Percentiles rank a stretch among this genome's conserved stretches.
Evolutionary conservation across 176 grass and related monocot genomes (phyloP).

Genomic region (Echinochloa phyllopogon): DNA sequence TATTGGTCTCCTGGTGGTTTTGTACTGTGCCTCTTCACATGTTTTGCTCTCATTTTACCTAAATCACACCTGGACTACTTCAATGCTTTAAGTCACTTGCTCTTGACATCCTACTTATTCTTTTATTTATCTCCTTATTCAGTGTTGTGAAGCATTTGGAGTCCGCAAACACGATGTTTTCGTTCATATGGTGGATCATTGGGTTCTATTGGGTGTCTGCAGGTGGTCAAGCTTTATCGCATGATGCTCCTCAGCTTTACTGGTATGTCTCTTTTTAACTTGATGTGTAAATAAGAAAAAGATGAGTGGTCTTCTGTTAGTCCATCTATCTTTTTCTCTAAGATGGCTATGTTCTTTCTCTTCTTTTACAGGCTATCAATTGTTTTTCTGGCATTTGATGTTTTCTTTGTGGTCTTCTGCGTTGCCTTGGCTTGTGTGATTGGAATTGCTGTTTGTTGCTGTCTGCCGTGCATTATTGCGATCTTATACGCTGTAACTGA

Average conservation of each 20-base stretch:
- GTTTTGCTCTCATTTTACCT: conserved; percentile 15
- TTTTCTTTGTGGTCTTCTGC: conserved; percentile 99
- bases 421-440: conserved; percentile 91
- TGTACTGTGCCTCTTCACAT: background rate
- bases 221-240: conserved; percentile 73
- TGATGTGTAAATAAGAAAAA: conserved; percentile 1
- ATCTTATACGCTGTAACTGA: conserved; percentile 94
- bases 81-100: conserved; percentile 12
- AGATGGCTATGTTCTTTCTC: conserved; percentile 34
- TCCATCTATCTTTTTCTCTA: conserved; percentile 37
- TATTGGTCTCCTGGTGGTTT: background rate
- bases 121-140: conserved; percentile 31
- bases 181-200: conserved; percentile 99
- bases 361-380: conserved; percentile 79
- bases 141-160: conserved; percentile 91
- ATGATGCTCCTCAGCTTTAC: conserved; percentile 90
- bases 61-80: conserved; percentile 1
- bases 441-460: conserved; percentile 97
- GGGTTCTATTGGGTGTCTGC: conserved; percentile 97
- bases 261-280: conserved; percentile 59
- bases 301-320: background rate
- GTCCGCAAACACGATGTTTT: conserved; percentile 98
- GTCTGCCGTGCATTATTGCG: conserved; percentile 97
- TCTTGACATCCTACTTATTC: conserved; percentile 3
- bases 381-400: conserved; percentile 96